phyloP scores from a whole-genome alignment of 805 yeast species.

The Lachancea cidri region DNA sequence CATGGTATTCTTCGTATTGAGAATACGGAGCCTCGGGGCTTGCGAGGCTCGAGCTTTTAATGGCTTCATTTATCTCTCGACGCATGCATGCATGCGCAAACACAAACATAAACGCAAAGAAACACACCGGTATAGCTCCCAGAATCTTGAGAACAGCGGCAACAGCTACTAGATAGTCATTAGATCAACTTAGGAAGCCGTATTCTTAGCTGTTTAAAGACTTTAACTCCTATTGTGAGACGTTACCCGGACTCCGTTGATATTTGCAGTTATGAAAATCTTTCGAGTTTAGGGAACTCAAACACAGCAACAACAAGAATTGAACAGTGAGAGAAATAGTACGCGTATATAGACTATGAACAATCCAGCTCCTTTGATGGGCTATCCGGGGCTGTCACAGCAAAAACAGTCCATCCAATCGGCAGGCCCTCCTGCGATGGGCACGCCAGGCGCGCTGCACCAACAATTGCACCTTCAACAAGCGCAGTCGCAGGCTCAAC shows the following conservation, averaged over 20 bases:
- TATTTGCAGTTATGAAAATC: conserved; percentile 1
- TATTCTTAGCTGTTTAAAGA: background rate
- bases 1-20: background rate
- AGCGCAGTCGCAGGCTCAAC: conserved; percentile 8
- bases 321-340: background rate
- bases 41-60: background rate
- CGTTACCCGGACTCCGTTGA: background rate
- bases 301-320: background rate
- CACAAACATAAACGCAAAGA: background rate
- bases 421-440: conserved; percentile 8
- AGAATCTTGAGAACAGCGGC: background rate
- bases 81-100: too few relatives aligned
- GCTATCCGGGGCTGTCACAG: conserved; percentile 10
- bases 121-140: background rate
- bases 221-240: too few relatives aligned
- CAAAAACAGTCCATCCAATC: conserved; percentile 7
- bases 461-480: conserved; percentile 9
- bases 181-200: background rate
- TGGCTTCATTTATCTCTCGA: too few relatives aligned
- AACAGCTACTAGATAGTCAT: background rate
- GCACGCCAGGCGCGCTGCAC: conserved; percentile 10
- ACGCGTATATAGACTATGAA: conserved; percentile 5
- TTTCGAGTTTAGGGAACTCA: conserved; percentile 7
- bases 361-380: conserved; percentile 9
- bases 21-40: background rate